Conservation (phyloP, 441 rosid genomes). For the Manihot esculenta region DNA sequence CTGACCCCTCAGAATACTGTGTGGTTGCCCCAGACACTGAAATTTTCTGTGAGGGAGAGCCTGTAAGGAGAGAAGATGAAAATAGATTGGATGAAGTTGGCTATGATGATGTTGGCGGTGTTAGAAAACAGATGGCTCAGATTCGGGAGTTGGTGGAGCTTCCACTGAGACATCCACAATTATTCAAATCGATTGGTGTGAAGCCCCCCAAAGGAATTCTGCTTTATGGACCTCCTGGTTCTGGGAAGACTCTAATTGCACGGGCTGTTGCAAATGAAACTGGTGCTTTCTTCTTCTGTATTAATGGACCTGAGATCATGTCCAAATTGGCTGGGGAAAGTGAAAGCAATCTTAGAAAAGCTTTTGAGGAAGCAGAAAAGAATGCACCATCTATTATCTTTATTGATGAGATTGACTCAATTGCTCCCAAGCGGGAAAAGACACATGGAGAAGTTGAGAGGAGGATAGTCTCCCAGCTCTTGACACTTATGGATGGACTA, state of each 20-base stretch:
- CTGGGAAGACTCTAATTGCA: conserved; percentile 56
- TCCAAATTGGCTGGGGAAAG: conserved; percentile 68
- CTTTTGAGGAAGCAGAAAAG: conserved; percentile 64
- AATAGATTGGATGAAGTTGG: conserved; percentile 67
- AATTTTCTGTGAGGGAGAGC: conserved; percentile 68
- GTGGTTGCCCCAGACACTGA: conserved; percentile 73
- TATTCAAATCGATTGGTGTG: conserved; percentile 67
- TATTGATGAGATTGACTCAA: conserved; percentile 64
- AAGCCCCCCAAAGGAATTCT: conserved; percentile 69
- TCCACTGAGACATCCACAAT: conserved; percentile 65
- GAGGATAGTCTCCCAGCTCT: conserved; percentile 62
- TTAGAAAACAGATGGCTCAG: conserved; percentile 72
- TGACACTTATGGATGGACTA: conserved; percentile 54
- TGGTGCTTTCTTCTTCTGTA: conserved; percentile 71
- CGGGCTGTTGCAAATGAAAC: conserved; percentile 69
- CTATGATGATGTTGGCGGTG: conserved; percentile 79
- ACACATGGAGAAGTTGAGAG: conserved; percentile 68
- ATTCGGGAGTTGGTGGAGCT: conserved; percentile 72
- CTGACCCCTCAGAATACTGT: conserved; percentile 59
- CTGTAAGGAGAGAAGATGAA: conserved; percentile 66
- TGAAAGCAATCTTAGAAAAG: conserved; percentile 65
- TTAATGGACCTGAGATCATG: conserved; percentile 69
- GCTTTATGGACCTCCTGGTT: conserved; percentile 57
- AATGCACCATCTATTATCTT: conserved; percentile 67
- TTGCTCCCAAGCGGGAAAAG: conserved; percentile 66